These are phyloP conservation scores for Huntiella omanensis DNA, from an alignment of 2,329 filamentous ascomycete genomes.

Conservation along the genomic window DNA sequence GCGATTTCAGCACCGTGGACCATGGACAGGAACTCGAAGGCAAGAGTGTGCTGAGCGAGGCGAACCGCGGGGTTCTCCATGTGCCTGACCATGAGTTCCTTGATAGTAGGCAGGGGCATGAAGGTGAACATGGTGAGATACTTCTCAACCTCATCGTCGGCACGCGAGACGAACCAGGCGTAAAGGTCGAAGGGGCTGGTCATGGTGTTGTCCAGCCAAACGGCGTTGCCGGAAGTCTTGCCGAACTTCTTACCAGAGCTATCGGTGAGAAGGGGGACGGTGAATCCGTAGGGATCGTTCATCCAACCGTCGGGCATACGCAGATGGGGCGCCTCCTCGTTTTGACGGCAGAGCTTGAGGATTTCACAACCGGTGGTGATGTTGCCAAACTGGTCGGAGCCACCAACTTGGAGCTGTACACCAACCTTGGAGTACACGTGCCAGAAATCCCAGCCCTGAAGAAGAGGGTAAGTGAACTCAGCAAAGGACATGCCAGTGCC, in stretches of 20 bases:
- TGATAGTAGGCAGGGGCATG: constrained; percentile 51
- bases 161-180: constrained; percentile 67
- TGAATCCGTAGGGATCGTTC: constrained; percentile 61
- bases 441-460: constrained; percentile 97
- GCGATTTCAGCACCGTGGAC: constrained; percentile 55
- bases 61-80: constrained; percentile 48
- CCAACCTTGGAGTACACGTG: constrained; percentile 49
- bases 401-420: constrained; percentile 76
- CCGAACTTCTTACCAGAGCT: constrained; percentile 78
- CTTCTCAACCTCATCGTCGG: constrained; percentile 63
- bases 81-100: constrained; percentile 49
- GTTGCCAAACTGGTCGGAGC: constrained; percentile 91
- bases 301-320: constrained; percentile 24
- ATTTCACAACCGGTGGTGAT: constrained; percentile 79
- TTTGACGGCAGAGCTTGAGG: constrained; percentile 53
- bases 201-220: constrained; percentile 76
- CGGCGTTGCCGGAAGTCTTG: constrained; percentile 80
- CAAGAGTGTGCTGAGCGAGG: constrained; percentile 64
- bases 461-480: constrained; percentile 81
- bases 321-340: constrained; percentile 27
- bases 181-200: constrained; percentile 77
- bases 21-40: constrained; percentile 62
- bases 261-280: constrained; percentile 76
- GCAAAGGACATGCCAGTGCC: constrained; percentile 87
- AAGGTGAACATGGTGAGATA: constrained; percentile 87